Evolutionary conservation across 164 flowering plant species (phyloP), one percentile per base, ranked within the genome.

Genomic region (Tinospora cordifolia): DNA sequence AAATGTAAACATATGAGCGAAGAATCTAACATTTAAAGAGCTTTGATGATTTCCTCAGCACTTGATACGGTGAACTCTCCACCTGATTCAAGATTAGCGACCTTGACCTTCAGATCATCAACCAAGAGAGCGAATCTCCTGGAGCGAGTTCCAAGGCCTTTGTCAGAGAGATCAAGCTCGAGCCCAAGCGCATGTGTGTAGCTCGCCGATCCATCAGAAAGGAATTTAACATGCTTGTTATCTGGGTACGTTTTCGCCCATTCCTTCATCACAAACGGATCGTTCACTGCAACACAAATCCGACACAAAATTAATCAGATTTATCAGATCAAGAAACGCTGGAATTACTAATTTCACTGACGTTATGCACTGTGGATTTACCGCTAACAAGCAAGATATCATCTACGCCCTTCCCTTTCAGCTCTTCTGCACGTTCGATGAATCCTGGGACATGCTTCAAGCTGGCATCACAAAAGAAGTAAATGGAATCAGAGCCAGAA

Each of bases 221-320:
- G 82, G 82, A 94, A 92, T 87, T 88, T 89, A 22, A 94, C 88
- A 62, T 86, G 82, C 84, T 90, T 86, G 86, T 84, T 90, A 63
- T 89, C 92, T 3, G 95, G 88, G 83, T 66, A 94, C 1, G 93
- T 78, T 76, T 94, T 86, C 8, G 87, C 85, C 98, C 97, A 92
- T 65, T 87, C 96, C 87, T 84, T 90, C 98, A 92, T 89, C 85
- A 94, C 98, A 71, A 92, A 94, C 3, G 95, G 93, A 66, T 94
- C 98, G 67, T 94, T 94, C 3, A 94, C 98, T 92, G 87, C 81
- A 80, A 72, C 46, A 10, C 21, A 54, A 71, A 24, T 63, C 44
- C 40, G 27, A 10, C 36, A 17, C 26, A 63, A 7, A 22, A 22
- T 13, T 26, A 36, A 12, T 10, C 26, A 72, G 6, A 25, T 2